Base-by-base conservation (phyloP, 305 asterid genomes). In the Fraxinus greggii region DNA sequence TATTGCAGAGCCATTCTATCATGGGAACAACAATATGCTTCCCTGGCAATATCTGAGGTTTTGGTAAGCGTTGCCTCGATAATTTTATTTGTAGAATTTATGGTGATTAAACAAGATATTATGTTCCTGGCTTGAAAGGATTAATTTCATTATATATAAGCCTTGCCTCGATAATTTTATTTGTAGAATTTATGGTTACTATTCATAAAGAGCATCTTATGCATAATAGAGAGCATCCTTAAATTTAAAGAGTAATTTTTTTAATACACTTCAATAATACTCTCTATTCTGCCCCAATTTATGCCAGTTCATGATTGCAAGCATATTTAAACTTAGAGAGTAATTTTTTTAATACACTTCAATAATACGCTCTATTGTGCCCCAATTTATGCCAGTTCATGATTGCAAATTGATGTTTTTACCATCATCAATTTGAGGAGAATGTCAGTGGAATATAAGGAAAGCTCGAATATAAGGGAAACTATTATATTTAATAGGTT, bases 31-130 rank as follows among this genome's bases (percentile, higher is more conserved):
- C 32, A 86, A 83, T 87, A 82, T 82, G 78, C 97, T 94, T 81
- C 99, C 99, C 75, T 95, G 99, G 99, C 93, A 94, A 83, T 90
- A 89, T 84, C 87, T 95, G 84, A 92, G 98, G 63, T 95, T 95
- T 84, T 95, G 99, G 99, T 94, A 86, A 83, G 88, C 85, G 28
- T 83, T 54, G 21, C 59, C 19, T 79, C 40, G 36, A 80, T 15
- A 40, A 40, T 28, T 78, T 17, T 42, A 73, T 78, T 78, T 38
- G 78, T 28, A 75, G 15, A 6, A 38, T 83, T 74, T 12, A 69
- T 75, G 73, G 36, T 74, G 72, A 48, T 69, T 72, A 35, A 79
- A 67, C 21, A 31, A 28, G 21, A 29, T 69, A 67, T 69, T 28
- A 10, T 15, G 33, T 69, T 69, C 40, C 3, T 69, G 21, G 38